phyloP scores from a whole-genome alignment of 768 basidiomycete genomes.

The Exidia glandulosa region DNA sequence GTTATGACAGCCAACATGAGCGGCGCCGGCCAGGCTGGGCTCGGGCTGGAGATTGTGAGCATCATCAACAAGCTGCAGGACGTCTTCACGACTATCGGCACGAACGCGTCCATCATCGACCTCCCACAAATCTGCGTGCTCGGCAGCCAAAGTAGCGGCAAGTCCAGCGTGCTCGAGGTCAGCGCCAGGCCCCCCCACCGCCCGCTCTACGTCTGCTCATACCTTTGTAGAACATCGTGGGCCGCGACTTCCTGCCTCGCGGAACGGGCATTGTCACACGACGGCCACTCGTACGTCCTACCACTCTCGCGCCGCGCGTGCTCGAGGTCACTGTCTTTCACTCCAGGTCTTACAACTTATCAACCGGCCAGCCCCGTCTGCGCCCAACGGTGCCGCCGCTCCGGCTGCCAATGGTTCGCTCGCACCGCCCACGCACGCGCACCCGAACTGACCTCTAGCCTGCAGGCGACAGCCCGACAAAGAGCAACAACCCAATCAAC shows the following conservation, averaged over 20 bases:
- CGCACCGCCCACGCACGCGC: not conserved
- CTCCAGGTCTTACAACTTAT: constrained; percentile 88
- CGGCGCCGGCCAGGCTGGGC: constrained; percentile 20
- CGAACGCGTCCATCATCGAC: constrained; percentile 70
- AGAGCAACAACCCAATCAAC: constrained; percentile 74
- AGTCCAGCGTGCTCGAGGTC: constrained; percentile 89
- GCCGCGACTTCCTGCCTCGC: constrained; percentile 96
- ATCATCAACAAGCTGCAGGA: constrained; percentile 86
- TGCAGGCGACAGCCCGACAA: constrained; percentile 21
- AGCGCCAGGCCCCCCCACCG: constrained; percentile 10
- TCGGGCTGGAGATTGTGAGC: constrained; percentile 72
- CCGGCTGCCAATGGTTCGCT: constrained; percentile 13
- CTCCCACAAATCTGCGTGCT: constrained; percentile 86
- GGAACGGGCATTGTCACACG: constrained; percentile 98
- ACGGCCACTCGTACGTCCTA: constrained; percentile 68
- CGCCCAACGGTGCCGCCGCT: constrained; percentile 35
- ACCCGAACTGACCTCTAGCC: not conserved
- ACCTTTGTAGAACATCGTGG: constrained; percentile 82
- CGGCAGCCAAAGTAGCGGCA: constrained; percentile 86
- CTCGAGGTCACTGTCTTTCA: not conserved
- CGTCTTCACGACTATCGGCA: constrained; percentile 77
- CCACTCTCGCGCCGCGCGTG: not conserved
- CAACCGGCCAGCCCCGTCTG: constrained; percentile 53
- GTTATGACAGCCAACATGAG: not conserved
- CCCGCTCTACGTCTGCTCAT: not conserved